Evolutionary conservation across 768 basidiomycete species (phyloP).

Genomic region (Lactarius trivialis): DNA sequence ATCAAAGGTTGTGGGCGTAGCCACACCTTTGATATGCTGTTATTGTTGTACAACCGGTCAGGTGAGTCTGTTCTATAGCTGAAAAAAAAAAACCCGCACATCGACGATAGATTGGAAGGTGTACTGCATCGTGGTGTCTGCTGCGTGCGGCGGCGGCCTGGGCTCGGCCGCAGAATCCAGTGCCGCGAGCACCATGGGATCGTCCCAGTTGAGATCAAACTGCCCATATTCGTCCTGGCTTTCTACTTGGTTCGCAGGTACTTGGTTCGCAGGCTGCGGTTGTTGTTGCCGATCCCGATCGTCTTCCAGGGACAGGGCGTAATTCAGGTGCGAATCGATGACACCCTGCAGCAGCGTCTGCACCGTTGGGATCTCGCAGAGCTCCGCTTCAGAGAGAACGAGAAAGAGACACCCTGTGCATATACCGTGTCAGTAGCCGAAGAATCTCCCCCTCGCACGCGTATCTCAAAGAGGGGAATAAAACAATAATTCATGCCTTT

Average conservation of each 20-base stretch:
- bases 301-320: constrained; percentile 37
- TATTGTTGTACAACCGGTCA: neutral
- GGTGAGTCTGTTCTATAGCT: neutral
- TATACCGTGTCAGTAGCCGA: constrained; percentile 1
- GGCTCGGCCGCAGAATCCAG: neutral
- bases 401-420: constrained; percentile 11
- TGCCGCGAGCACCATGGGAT: constrained; percentile 52
- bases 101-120: constrained; percentile 9
- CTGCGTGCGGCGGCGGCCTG: neutral
- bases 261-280: constrained; percentile 36
- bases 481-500: constrained; percentile 2
- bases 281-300: constrained; percentile 29
- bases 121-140: constrained; percentile 3
- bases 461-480: neutral
- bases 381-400: constrained; percentile 6
- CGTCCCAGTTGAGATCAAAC: constrained; percentile 52
- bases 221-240: constrained; percentile 73
- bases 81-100: neutral
- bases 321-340: constrained; percentile 48
- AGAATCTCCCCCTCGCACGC: neutral
- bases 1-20: constrained; percentile 3
- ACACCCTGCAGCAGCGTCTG: constrained; percentile 25
- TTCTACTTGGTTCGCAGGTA: constrained; percentile 49
- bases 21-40: constrained; percentile 9
- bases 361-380: constrained; percentile 11